Percentiles rank a stretch among this genome's conserved stretches.
phyloP scores from a whole-genome alignment of 2,329 filamentous ascomycete species.

The Thelonectria blattea region DNA sequence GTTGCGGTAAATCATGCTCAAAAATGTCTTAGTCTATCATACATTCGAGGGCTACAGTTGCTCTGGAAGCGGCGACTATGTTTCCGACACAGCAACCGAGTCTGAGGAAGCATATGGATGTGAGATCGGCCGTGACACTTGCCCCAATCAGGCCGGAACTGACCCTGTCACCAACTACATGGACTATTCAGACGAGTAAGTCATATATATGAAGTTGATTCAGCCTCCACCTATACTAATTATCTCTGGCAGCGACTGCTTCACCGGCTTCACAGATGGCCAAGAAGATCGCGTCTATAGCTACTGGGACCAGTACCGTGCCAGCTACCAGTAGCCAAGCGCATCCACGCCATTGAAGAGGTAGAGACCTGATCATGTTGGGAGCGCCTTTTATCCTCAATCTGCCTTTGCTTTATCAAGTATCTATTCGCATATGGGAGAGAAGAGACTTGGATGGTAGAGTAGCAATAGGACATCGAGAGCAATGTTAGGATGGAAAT shows the following conservation, averaged over 20 bases:
- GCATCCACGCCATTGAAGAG: neutral
- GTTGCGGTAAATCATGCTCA: neutral
- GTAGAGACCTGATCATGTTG: no score
- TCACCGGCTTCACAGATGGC: slow-evolving; percentile 34
- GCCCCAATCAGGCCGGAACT: slow-evolving; percentile 40
- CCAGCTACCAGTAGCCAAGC: slow-evolving; percentile 11
- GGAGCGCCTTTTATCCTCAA: no score
- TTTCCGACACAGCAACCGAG: slow-evolving; percentile 50
- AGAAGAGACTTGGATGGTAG: no score
- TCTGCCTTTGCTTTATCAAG: no score
- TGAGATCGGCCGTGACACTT: slow-evolving; percentile 43
- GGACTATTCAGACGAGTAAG: slow-evolving; percentile 51
- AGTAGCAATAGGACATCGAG: no score
- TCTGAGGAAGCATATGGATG: slow-evolving; percentile 42
- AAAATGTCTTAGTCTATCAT: slow-evolving; percentile 41
- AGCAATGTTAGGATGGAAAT: no score
- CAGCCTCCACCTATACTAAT: neutral
- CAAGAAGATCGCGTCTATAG: slow-evolving; percentile 31
- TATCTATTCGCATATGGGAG: no score
- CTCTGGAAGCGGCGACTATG: slow-evolving; percentile 44
- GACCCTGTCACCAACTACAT: slow-evolving; percentile 48
- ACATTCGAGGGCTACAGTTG: slow-evolving; percentile 47
- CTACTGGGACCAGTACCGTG: slow-evolving; percentile 31
- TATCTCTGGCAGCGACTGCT: slow-evolving; percentile 21
- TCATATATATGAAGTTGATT: neutral